phyloP scores from a whole-genome alignment of 148 eudicot species.

The Silene conica region DNA sequence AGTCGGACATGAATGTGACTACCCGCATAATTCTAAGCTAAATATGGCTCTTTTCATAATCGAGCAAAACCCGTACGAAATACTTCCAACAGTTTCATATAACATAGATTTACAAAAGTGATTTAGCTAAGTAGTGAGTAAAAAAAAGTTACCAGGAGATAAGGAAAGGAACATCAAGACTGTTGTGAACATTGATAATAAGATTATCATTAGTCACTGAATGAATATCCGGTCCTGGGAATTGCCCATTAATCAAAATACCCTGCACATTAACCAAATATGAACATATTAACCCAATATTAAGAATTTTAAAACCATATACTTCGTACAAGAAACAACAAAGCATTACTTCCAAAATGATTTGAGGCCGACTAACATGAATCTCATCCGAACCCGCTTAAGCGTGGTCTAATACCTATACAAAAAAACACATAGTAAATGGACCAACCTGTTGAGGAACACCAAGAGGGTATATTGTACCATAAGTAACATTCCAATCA shows the following conservation, averaged over 20 bases:
- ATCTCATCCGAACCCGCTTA: neutral
- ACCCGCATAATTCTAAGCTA: no score
- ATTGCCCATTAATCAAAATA: constrained; percentile 88
- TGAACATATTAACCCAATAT: neutral
- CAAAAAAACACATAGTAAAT: neutral
- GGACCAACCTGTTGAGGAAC: constrained; percentile 57
- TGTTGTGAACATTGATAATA: constrained; percentile 81
- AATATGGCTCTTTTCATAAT: no score
- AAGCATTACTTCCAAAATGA: neutral
- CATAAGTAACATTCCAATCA: constrained; percentile 83
- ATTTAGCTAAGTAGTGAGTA: neutral
- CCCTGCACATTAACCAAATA: constrained; percentile 43
- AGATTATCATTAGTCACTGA: constrained; percentile 87
- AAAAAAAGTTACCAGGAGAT: constrained; percentile 61
- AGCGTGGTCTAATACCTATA: no score
- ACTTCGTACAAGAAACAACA: neutral
- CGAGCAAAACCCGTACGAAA: no score
- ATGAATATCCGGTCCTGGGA: constrained; percentile 89
- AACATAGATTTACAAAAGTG: neutral
- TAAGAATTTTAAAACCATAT: neutral
- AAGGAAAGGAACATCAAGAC: constrained; percentile 85
- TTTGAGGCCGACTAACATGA: neutral
- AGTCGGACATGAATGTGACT: neutral
- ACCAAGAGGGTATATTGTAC: constrained; percentile 73
- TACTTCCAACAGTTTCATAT: no score